Percentiles rank a stretch among this genome's conserved stretches.
Evolutionary conservation across 495 filamentous ascomycete species (phyloP).

Genomic region (Aspergillus asperescens): DNA sequence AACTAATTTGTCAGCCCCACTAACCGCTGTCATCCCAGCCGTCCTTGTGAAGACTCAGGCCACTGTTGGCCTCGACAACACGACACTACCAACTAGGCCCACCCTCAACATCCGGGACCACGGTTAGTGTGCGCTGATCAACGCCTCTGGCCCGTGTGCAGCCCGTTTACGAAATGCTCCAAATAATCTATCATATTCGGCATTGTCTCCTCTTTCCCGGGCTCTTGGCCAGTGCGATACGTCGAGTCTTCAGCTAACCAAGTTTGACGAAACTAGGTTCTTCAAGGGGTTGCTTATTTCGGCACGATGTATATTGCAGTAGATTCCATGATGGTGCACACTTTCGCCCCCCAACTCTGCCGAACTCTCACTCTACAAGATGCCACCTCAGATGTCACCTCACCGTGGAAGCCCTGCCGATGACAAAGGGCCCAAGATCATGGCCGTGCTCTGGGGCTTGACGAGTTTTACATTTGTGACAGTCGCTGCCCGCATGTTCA

Average conservation of each 20-base stretch:
- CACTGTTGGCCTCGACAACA: not conserved
- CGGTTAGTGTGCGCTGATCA: not conserved
- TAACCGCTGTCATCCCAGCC: not conserved
- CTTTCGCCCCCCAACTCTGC: not conserved
- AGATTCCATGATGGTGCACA: no score
- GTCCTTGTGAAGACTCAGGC: not conserved
- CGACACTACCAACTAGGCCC: not conserved
- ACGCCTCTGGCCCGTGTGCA: not conserved
- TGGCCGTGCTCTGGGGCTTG: slow-evolving; percentile 39
- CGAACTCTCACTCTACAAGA: not conserved
- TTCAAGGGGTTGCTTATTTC: no score
- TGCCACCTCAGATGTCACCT: slow-evolving; percentile 11
- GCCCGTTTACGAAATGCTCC: no score
- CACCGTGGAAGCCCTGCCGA: not conserved
- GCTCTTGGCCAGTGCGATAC: not conserved
- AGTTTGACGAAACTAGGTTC: no score
- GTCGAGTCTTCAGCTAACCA: no score
- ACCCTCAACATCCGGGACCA: not conserved
- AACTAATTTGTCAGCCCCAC: no score
- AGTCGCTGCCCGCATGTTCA: slow-evolving; percentile 41
- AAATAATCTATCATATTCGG: not conserved
- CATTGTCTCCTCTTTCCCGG: not conserved
- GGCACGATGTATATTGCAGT: no score
- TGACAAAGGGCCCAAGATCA: slow-evolving; percentile 36
- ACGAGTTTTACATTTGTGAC: slow-evolving; percentile 30